Base-by-base conservation (phyloP, 345 rosid genomes). In the Trapa incisa region DNA sequence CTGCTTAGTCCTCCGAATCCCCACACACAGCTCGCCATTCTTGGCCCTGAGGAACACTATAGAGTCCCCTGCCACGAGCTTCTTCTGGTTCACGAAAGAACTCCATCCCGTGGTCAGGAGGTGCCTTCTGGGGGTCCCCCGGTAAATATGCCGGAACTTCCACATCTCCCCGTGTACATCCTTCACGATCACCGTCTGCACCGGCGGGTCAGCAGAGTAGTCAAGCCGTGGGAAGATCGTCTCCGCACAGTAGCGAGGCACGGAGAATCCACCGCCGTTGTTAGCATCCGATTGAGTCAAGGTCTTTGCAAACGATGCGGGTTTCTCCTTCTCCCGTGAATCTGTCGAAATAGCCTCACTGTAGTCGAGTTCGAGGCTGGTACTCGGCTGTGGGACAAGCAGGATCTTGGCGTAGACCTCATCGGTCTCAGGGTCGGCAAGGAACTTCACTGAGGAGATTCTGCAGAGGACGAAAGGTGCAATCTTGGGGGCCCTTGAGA, bases 231-330 rank as follows among this genome's bases (percentile, higher is more conserved):
- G 98, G 69, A 93, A 93, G 71, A 93, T 93, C 33, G 97, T 90
- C 76, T 93, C 97, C 0, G 98, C 98, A 60, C 98, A 93, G 73
- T 93, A 93, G 48, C 98, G 85, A 0, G 98, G 98, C 13, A 93
- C 98, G 2, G 98, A 93, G 76, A 93, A 93, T 3, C 98, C 98
- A 7, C 98, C 98, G 15, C 98, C 98, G 74, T 93, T 93, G 75
- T 93, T 93, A 4, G 98, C 98, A 74, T 93, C 98, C 17, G 98
- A 93, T 70, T 93, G 94, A 22, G 97, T 93, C 68, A 93, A 75
- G 15, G 97, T 90, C 81, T 93, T 93, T 0, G 94, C 96, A 70
- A 94, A 94, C 42, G 95, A 94, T 47, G 92, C 84, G 0, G 96
- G 89, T 66, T 94, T 94, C 70, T 88, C 91, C 1, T 71, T 73